Evolutionary conservation across 192 early-diverging fungal genomes (phyloP).

Genomic region (Coemansia sp.): DNA sequence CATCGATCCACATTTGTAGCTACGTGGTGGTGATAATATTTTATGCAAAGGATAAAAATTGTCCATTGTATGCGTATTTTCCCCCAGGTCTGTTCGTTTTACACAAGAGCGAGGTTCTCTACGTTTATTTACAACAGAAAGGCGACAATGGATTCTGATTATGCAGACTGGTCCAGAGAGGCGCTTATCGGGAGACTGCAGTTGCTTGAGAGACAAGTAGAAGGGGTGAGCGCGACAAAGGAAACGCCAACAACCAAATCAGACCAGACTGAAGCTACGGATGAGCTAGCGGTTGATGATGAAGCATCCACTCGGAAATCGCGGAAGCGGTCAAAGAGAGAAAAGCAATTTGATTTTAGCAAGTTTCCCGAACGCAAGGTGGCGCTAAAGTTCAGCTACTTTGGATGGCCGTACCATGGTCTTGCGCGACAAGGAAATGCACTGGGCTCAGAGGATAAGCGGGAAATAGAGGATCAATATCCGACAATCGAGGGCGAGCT

Average conservation of each 20-base stretch:
- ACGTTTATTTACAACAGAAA: background rate
- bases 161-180: slow-evolving; percentile 59
- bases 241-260: background rate
- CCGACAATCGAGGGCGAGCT: slow-evolving; percentile 85
- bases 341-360: slow-evolving; percentile 71
- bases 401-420: slow-evolving; percentile 90
- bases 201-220: slow-evolving; percentile 34
- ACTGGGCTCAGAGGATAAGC: slow-evolving; percentile 46
- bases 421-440: slow-evolving; percentile 72
- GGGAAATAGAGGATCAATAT: slow-evolving; percentile 45
- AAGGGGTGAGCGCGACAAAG: background rate
- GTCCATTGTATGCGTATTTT: background rate
- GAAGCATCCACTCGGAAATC: background rate
- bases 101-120: background rate
- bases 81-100: background rate
- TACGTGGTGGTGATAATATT: too few relatives aligned
- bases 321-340: slow-evolving; percentile 33
- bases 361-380: slow-evolving; percentile 76
- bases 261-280: background rate
- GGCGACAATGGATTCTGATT: slow-evolving; percentile 24
- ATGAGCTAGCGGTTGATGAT: background rate
- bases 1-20: too few relatives aligned
- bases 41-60: background rate
- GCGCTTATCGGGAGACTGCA: slow-evolving; percentile 60
- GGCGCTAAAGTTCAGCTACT: slow-evolving; percentile 87